Evolutionary conservation across 2,329 filamentous ascomycete species (phyloP).

Genomic region (Colletotrichum cereale): DNA sequence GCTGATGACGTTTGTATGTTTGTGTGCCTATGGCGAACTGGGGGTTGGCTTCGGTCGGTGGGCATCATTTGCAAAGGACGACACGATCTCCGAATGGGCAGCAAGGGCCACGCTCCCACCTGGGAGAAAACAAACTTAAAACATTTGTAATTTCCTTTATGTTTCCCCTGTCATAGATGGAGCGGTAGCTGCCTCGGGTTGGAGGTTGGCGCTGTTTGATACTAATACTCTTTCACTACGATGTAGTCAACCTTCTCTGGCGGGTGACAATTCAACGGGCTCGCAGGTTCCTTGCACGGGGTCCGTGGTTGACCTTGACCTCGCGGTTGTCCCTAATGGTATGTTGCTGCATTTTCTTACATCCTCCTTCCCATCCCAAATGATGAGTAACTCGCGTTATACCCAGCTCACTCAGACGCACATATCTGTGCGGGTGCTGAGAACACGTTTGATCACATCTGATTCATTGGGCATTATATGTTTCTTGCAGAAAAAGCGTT

Average conservation of each 20-base stretch:
- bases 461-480: background rate
- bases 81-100: conserved; percentile 27
- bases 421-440: conserved; percentile 22
- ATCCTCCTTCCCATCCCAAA: background rate
- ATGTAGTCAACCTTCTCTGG: conserved; percentile 12
- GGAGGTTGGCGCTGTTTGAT: conserved; percentile 20
- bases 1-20: conserved; percentile 41
- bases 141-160: conserved; percentile 39
- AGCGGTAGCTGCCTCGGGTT: conserved; percentile 15
- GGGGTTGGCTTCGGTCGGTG: conserved; percentile 37
- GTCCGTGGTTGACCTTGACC: background rate
- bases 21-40: conserved; percentile 40
- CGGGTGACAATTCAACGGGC: conserved; percentile 1
- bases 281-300: background rate
- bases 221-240: conserved; percentile 37
- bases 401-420: conserved; percentile 30
- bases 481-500: background rate
- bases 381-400: conserved; percentile 26
- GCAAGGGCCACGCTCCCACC: conserved; percentile 20
- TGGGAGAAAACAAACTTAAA: conserved; percentile 33
- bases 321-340: background rate
- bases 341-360: background rate
- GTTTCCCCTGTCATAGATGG: conserved; percentile 37
- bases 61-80: conserved; percentile 38
- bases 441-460: conserved; percentile 29